Evolutionary conservation across 169 alveolate genomes (phyloP).

Genomic region (Perkinsus marinus): DNA sequence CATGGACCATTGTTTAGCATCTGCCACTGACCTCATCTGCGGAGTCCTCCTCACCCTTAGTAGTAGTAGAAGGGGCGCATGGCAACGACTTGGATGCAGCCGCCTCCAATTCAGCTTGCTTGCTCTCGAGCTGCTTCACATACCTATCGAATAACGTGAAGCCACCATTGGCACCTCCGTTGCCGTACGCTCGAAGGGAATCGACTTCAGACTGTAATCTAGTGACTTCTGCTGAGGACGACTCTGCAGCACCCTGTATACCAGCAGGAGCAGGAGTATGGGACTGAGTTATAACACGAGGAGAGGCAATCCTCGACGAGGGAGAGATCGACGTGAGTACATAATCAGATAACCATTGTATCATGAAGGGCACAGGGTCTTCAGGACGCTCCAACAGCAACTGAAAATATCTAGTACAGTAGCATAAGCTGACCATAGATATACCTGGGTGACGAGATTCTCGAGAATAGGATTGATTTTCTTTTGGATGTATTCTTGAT

Average conservation of each 20-base stretch:
- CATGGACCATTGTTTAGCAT: not conserved
- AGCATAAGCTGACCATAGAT: not conserved
- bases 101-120: not conserved
- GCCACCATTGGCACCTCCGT: too few relatives aligned
- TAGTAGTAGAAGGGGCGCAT: not conserved
- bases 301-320: too few relatives aligned
- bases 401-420: not conserved
- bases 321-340: too few relatives aligned
- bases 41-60: not conserved
- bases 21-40: not conserved
- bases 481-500: slow-evolving; percentile 15
- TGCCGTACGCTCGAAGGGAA: not conserved
- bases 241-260: not conserved
- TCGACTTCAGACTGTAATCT: not conserved
- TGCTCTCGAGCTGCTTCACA: not conserved
- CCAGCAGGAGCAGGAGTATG: not conserved
- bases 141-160: not conserved
- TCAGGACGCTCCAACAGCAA: not conserved
- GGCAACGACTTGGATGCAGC: not conserved
- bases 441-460: slow-evolving; percentile 24
- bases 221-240: not conserved
- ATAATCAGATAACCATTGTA: slow-evolving; percentile 9
- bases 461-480: slow-evolving; percentile 31
- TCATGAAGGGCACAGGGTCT: slow-evolving; percentile 28
- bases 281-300: too few relatives aligned